Evolutionary conservation across 2,329 filamentous ascomycete genomes (phyloP), one percentile per base, ranked within the genome.

Genomic region (Furcasterigmium sp.): DNA sequence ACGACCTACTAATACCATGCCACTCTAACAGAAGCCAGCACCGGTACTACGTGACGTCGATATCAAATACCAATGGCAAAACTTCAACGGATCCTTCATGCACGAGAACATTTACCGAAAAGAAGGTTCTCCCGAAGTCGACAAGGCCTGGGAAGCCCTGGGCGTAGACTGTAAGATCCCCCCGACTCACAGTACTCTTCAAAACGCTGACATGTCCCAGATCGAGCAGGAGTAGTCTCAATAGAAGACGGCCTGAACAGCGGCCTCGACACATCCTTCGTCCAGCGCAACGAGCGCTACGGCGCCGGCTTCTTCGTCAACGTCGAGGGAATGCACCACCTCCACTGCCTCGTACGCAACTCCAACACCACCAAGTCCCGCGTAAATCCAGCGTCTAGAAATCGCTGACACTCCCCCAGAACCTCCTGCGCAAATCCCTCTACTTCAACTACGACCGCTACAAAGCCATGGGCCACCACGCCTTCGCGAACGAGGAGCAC

Each of bases 371-470:
- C n/a, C n/a, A n/a, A n/a, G n/a, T n/a, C n/a, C n/a, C n/a, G n/a
- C n/a, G n/a, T n/a, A n/a, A n/a, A n/a, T n/a, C n/a, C n/a, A n/a
- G n/a, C n/a, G n/a, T n/a, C n/a, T n/a, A n/a, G n/a, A n/a, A n/a
- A n/a, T n/a, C 15, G n/a, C 8, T 14, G 15, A 15, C 29, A 32
- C 11, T 13, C 48, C 20, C 26, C n/a, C 21, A 69, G 76, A 79
- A 84, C 44, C 65, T 83, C 6, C 53, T 84, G 7, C 73, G 80
- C 2, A 73, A 83, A 53, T 62, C 72, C 0, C 59, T 81, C 1
- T 76, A 74, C 53, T 82, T 73, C 62, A 83, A 82, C 53, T 76
- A 75, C 43, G 67, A 75, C 15, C 74, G 80, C 53, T 84, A 84
- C 56, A 68, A 68, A 46, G 53, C 54, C 0, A 51, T 69, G 20